phyloP scores from a whole-genome alignment of 2,329 filamentous ascomycete genomes.

The Clonostachys chloroleuca region DNA sequence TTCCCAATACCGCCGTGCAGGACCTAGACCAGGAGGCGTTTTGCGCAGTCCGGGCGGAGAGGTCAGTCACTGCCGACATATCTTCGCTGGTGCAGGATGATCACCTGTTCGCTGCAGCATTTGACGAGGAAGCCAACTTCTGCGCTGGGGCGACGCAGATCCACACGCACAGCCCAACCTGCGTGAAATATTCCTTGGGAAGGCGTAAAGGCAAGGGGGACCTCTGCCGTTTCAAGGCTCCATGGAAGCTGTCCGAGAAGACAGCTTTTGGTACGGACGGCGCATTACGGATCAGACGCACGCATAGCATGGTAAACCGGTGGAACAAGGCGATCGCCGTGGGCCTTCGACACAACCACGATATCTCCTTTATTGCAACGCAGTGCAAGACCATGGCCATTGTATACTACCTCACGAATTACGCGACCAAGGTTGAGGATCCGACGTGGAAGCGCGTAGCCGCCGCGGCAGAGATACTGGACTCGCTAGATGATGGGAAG shows the following conservation, averaged over 20 bases:
- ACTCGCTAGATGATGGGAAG: no score
- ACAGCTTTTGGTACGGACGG: not conserved
- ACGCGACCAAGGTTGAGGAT: no score
- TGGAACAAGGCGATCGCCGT: not conserved
- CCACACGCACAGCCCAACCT: not conserved
- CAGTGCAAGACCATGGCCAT: no score
- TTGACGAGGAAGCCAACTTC: no score
- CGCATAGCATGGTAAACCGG: not conserved
- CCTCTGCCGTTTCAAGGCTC: not conserved
- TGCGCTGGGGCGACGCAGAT: not conserved
- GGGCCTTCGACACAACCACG: not conserved
- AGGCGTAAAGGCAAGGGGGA: not conserved
- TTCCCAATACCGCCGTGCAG: no score
- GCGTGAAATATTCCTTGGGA: not conserved
- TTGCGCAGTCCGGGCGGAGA: not conserved
- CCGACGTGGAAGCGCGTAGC: no score
- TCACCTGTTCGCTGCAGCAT: not conserved
- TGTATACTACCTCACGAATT: no score
- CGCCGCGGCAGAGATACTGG: no score
- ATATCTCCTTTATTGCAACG: not conserved
- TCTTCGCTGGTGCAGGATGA: not conserved
- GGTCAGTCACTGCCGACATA: not conserved
- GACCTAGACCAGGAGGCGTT: not conserved
- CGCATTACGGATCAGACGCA: not conserved
- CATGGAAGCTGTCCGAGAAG: not conserved